Evolutionary conservation across 176 grass and related monocot genomes (phyloP), one percentile per base, ranked within the genome.

Genomic region (barley (Hordeum vulgare)): DNA sequence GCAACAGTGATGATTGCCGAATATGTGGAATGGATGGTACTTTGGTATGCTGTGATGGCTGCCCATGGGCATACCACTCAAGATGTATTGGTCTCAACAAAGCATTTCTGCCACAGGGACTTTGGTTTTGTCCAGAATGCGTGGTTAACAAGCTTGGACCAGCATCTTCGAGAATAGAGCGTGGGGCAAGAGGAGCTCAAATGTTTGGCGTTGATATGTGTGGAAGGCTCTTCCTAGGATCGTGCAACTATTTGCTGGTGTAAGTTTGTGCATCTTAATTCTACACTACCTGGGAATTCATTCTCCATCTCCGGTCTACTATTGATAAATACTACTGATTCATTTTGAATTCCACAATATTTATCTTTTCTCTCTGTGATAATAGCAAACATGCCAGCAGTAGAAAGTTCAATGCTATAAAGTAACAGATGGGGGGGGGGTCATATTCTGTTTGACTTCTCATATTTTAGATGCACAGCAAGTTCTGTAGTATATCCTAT

Each of bases 11-110:
- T 85, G 96, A 99, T 78, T 99, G 96, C 80, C 77, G 82, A 76
- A 81, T 99, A 61, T 99, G 96, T 85, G 91, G 89, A 81, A 99
- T 99, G 93, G 96, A 96, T 90, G 96, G 96, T 11, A 96, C 94
- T 82, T 91, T 99, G 74, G 94, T 99, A 71, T 96, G 93, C 71
- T 99, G 96, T 58, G 93, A 99, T 85, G 89, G 96, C 17, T 99
- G 96, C 75, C 93, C 93, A 34, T 96, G 89, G 68, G 96, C 96
- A 75, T 99, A 99, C 77, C 96, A 99, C 86, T 99, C 93, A 27
- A 94, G 96, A 92, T 99, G 96, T 81, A 96, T 99, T 76, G 91
- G 96, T 66, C 91, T 86, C 25, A 96, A 85, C 75, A 99, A 96
- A 88, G 89, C 93, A 11, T 92, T 58, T 75, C 90, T 99, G 59